A percentile compares a stretch with the other conserved stretches of the same genome.
Conservation (phyloP, 495 filamentous ascomycete species). For the Platismatia glauca region DNA sequence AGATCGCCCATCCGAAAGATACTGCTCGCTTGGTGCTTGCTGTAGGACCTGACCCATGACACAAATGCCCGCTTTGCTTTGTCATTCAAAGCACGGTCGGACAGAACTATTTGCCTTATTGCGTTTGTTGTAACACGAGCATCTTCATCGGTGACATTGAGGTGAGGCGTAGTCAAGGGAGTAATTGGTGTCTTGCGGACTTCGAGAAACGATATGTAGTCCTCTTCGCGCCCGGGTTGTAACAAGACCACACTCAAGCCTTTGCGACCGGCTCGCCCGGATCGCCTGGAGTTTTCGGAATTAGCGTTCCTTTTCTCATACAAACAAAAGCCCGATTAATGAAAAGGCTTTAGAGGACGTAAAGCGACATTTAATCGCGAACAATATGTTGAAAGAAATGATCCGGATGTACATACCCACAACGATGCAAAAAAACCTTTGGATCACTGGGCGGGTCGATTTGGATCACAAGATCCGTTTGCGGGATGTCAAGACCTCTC, state of each 20-base stretch:
- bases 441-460: constrained; percentile 87
- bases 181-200: constrained; percentile 82
- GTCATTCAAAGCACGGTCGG: constrained; percentile 78
- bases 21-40: constrained; percentile 79
- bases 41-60: constrained; percentile 82
- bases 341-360: background rate
- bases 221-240: constrained; percentile 73
- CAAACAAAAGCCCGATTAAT: background rate
- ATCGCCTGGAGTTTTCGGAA: background rate
- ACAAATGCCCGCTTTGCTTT: constrained; percentile 87
- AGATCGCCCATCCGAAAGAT: constrained; percentile 81
- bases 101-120: constrained; percentile 52
- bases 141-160: constrained; percentile 46
- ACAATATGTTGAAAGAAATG: background rate
- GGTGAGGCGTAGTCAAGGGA: constrained; percentile 42
- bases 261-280: constrained; percentile 71
- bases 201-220: constrained; percentile 80
- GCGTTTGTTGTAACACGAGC: constrained; percentile 41
- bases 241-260: constrained; percentile 81
- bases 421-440: constrained; percentile 91
- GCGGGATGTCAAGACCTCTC: constrained; percentile 85
- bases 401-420: constrained; percentile 33
- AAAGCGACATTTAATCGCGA: background rate
- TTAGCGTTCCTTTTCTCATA: background rate
- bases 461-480: constrained; percentile 89